Base-by-base conservation (phyloP, 164 flowering plant species). In the Vitis rupestris region DNA sequence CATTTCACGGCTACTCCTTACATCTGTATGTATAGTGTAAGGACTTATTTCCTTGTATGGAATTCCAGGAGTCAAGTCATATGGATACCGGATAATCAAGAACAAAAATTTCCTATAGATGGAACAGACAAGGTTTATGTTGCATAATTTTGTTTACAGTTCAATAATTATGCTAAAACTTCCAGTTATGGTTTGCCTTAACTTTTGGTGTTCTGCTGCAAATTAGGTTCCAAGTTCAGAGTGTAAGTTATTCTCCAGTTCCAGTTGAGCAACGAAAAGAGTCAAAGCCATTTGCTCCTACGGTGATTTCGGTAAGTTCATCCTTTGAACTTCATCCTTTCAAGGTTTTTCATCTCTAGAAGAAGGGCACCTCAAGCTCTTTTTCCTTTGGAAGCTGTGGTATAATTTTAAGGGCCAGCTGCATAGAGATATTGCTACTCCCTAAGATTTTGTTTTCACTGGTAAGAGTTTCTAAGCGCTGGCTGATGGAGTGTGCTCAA, bases 221-320 rank as follows among this genome's bases (percentile, higher is more conserved):
- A 97, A 88, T 94, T 58, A 84, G 80, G 37, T 90, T 94, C 75
- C 83, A 79, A 67, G 93, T 94, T 31, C 75, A 80, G 8, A 80
- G 69, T 73, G 73, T 94, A n/a, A 80, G 23, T 12, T 92, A 86
- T 78, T 94, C 94, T 67, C 69, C 93, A 55, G 76, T 87, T 65
- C 94, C 94, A 59, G 16, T 88, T 69, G 94, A 91, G 72, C 86
- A 76, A 78, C 83, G 82, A 49, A 81, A 79, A 70, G 82, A 83
- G 30, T 76, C 90, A 48, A 88, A 90, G 71, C 92, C 96, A 66
- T 89, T 94, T 84, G 90, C 98, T 29, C 97, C 97, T 9, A 94
- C 90, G 98, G 82, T 82, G 79, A 76, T 94, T 29, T 89, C 84
- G 49, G 98, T 94, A 81, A 83, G 94, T 84, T 44, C 17, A 5